Conservation (phyloP, 352 stramenopile species). For the Globisporangium perplexum region DNA sequence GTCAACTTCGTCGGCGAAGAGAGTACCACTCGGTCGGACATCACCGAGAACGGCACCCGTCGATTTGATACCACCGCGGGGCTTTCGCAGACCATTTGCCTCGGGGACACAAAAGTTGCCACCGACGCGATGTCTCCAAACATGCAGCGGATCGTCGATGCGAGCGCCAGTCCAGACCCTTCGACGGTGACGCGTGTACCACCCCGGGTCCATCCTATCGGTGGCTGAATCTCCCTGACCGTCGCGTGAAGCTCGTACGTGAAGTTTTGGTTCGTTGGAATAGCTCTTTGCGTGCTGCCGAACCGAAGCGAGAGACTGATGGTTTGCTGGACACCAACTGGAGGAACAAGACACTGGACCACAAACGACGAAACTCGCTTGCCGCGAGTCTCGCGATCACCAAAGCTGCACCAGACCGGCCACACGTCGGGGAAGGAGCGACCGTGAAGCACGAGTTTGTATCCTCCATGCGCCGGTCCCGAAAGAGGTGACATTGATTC, state of each 20-base stretch:
- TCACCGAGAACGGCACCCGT: slow-evolving; percentile 13
- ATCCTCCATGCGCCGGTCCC: slow-evolving; percentile 17
- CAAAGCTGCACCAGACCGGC: slow-evolving; percentile 15
- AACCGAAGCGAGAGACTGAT: slow-evolving; percentile 11
- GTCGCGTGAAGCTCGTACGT: slow-evolving; percentile 12
- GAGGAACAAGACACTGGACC: slow-evolving; percentile 14
- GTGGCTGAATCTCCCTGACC: slow-evolving; percentile 20
- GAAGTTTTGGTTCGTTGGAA: slow-evolving; percentile 9
- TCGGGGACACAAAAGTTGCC: slow-evolving; percentile 20
- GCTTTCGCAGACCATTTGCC: slow-evolving; percentile 23
- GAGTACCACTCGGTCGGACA: slow-evolving; percentile 12
- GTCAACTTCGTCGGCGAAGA: slow-evolving; percentile 7
- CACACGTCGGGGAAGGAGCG: slow-evolving; percentile 11
- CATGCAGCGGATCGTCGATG: slow-evolving; percentile 19
- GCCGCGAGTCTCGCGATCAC: slow-evolving; percentile 5
- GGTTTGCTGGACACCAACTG: background rate
- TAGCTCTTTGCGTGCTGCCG: background rate
- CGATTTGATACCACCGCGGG: slow-evolving; percentile 12
- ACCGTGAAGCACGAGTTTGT: slow-evolving; percentile 14
- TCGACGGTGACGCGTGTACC: slow-evolving; percentile 22
- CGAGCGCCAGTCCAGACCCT: slow-evolving; percentile 21
- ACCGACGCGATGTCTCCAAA: slow-evolving; percentile 22
- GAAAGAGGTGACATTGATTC: slow-evolving; percentile 4
- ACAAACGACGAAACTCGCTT: slow-evolving; percentile 10
- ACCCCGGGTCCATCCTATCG: slow-evolving; percentile 29